Percentiles rank a stretch among this genome's conserved stretches.
Conservation (phyloP, 2,329 filamentous ascomycete genomes). For the Cladophialophora yegresii region DNA sequence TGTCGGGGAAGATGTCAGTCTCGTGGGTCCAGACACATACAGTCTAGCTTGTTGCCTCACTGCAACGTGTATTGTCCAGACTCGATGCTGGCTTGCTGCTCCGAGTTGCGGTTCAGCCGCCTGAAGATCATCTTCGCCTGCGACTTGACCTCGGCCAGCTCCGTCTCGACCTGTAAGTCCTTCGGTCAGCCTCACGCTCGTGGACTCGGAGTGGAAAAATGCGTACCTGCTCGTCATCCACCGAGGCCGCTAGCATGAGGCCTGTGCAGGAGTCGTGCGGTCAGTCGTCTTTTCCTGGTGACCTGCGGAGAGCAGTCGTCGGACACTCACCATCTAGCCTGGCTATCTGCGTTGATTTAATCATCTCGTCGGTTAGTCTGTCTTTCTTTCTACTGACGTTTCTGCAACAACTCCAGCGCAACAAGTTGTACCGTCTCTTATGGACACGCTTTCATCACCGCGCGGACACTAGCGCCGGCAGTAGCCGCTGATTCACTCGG, state of each 20-base stretch:
- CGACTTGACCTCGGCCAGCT: conserved; percentile 82
- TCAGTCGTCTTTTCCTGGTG: conserved; percentile 7
- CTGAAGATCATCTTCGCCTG: conserved; percentile 90
- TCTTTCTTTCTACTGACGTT: not conserved
- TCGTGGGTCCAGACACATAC: not conserved
- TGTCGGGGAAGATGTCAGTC: conserved; percentile 41
- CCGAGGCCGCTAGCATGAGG: conserved; percentile 90
- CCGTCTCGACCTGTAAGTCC: conserved; percentile 62
- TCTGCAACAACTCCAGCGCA: not conserved
- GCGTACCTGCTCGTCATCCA: conserved; percentile 79
- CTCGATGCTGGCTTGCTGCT: conserved; percentile 90
- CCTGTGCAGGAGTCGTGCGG: conserved; percentile 55
- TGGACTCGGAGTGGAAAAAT: not conserved
- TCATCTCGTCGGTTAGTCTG: not conserved
- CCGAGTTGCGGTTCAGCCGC: conserved; percentile 82
- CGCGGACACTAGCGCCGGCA: not conserved
- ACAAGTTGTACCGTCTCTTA: not conserved
- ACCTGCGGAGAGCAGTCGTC: not conserved
- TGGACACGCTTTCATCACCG: not conserved
- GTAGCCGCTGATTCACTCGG: not conserved
- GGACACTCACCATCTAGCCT: conserved; percentile 3
- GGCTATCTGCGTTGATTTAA: conserved; percentile 7
- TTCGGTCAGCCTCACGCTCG: not conserved
- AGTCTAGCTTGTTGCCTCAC: conserved; percentile 54
- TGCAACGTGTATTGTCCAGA: conserved; percentile 80